Conservation (phyloP, 2,329 filamentous ascomycete species). For the Boeremia exigua region DNA sequence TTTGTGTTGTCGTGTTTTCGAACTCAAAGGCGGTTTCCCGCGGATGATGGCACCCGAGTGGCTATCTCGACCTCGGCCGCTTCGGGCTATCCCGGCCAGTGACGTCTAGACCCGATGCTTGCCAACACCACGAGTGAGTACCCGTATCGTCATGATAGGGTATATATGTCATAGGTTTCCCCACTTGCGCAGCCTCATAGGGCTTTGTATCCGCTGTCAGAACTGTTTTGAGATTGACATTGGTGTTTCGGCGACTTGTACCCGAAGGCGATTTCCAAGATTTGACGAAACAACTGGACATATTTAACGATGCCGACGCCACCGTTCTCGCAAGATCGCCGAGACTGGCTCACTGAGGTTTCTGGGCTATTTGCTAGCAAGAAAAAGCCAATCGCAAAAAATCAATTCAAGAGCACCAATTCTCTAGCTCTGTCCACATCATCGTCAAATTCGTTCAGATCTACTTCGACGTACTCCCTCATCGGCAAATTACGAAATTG, state of each 20-base stretch:
- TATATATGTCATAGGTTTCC: slow-evolving; percentile 19
- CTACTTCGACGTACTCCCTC: slow-evolving; percentile 15
- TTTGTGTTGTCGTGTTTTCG: slow-evolving; percentile 4
- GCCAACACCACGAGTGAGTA: slow-evolving; percentile 13
- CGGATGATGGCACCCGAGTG: slow-evolving; percentile 14
- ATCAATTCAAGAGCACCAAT: slow-evolving; percentile 18
- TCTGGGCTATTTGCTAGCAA: slow-evolving; percentile 30
- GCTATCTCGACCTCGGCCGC: slow-evolving; percentile 19
- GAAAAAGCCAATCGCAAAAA: slow-evolving; percentile 25
- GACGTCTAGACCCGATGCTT: slow-evolving; percentile 19
- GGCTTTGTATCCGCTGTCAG: slow-evolving; percentile 14
- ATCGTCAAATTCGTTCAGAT: slow-evolving; percentile 13
- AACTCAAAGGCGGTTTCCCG: slow-evolving; percentile 6
- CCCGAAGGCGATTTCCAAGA: slow-evolving; percentile 11
- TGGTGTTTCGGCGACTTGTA: slow-evolving; percentile 10
- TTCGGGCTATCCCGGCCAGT: slow-evolving; percentile 17
- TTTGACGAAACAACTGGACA: slow-evolving; percentile 4
- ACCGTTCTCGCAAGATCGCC: slow-evolving; percentile 44
- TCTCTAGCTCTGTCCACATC: slow-evolving; percentile 9
- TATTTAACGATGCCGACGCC: slow-evolving; percentile 41
- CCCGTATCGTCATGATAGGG: slow-evolving; percentile 18
- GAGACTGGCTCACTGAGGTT: slow-evolving; percentile 45
- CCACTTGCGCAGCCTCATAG: slow-evolving; percentile 9
- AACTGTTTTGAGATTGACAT: slow-evolving; percentile 3
- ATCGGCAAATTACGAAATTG: slow-evolving; percentile 11